phyloP scores from a whole-genome alignment of 164 flowering plant species.

The Euptelea pleiosperma region DNA sequence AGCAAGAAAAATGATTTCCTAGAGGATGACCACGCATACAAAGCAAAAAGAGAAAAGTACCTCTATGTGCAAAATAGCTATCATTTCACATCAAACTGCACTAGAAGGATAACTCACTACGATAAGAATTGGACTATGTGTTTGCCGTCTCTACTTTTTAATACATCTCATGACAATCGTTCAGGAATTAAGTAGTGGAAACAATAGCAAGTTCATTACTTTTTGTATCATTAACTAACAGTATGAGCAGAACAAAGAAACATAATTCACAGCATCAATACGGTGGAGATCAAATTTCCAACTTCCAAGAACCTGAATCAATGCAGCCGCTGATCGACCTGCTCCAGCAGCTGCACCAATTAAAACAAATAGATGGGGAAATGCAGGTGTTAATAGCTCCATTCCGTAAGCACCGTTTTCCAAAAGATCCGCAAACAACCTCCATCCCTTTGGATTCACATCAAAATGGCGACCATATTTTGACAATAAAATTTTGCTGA shows the following conservation, averaged over 20 bases:
- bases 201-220: neutral
- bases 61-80: neutral
- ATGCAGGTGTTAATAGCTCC: conserved; percentile 96
- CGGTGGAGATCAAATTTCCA: neutral
- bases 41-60: neutral
- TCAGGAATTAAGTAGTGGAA: no score
- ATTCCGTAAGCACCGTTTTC: conserved; percentile 92
- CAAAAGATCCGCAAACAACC: conserved; percentile 90
- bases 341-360: conserved; percentile 97
- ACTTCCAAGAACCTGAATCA: conserved; percentile 72
- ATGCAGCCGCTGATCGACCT: conserved; percentile 87
- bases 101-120: no score
- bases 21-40: no score
- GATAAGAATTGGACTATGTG: no score
- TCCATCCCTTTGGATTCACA: conserved; percentile 98
- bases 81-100: neutral
- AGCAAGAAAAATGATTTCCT: no score
- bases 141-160: no score
- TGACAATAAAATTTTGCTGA: conserved; percentile 84
- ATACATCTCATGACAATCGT: no score
- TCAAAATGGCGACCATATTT: conserved; percentile 96
- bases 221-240: neutral
- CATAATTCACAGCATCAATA: neutral
- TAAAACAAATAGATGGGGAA: conserved; percentile 76
- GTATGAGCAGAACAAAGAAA: neutral